A percentile compares a stretch with the other conserved stretches of the same genome.
Conservation (phyloP, 148 eudicot genomes). For the Nepenthes gracilis region DNA sequence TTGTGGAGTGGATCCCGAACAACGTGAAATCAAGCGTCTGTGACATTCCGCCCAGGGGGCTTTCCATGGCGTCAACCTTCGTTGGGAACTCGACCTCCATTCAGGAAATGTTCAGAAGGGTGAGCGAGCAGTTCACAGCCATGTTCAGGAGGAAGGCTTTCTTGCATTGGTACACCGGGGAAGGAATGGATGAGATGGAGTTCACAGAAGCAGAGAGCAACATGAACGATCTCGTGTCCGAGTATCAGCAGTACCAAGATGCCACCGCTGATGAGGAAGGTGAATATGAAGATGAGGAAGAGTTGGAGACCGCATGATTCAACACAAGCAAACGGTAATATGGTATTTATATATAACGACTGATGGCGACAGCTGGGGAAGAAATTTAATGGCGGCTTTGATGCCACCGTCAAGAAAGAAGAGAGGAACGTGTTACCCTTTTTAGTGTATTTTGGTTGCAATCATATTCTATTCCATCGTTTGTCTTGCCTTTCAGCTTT, state of each 20-base stretch:
- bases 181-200: constrained; percentile 68
- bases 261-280: constrained; percentile 13
- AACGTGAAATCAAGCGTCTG: constrained; percentile 50
- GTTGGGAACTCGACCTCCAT: constrained; percentile 53
- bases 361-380: no score
- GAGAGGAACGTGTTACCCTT: no score
- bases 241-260: constrained; percentile 16
- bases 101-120: constrained; percentile 53
- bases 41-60: constrained; percentile 44
- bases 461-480: no score
- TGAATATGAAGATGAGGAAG: no score
- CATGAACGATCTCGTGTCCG: constrained; percentile 14
- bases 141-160: constrained; percentile 59
- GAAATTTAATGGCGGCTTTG: no score
- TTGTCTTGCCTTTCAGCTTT: no score
- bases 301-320: no score
- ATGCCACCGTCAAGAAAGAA: no score
- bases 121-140: constrained; percentile 52
- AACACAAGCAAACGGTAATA: no score
- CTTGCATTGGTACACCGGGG: constrained; percentile 67
- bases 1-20: constrained; percentile 54
- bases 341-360: no score
- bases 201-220: constrained; percentile 63
- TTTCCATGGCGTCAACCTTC: constrained; percentile 45
- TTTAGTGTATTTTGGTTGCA: no score